Evolutionary conservation across 148 eudicot species (phyloP).

Genomic region (Euryodendron excelsum): DNA sequence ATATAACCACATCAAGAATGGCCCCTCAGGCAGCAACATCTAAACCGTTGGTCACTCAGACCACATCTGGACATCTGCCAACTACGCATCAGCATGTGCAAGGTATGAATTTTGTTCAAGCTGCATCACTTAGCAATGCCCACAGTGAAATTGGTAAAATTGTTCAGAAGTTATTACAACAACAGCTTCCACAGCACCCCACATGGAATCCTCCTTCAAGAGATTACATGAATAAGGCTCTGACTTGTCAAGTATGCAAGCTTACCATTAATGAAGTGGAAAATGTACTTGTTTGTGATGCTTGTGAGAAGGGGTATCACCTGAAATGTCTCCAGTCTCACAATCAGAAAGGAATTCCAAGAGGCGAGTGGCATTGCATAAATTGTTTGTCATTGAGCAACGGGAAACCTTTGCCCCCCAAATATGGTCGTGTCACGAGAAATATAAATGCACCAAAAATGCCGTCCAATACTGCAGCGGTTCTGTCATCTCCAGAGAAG

Average conservation of each 20-base stretch:
- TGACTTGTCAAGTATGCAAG: conserved; percentile 84
- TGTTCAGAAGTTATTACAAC: conserved; percentile 67
- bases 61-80: conserved; percentile 34
- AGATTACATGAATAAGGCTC: conserved; percentile 78
- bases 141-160: conserved; percentile 72
- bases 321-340: conserved; percentile 66
- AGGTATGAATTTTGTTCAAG: conserved; percentile 40
- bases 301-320: conserved; percentile 93
- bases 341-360: conserved; percentile 68
- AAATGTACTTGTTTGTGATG: conserved; percentile 81
- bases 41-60: conserved; percentile 41
- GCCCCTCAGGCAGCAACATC: conserved; percentile 39
- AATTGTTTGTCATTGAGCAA: conserved; percentile 69
- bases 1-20: conserved; percentile 33
- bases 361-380: conserved; percentile 89
- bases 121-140: conserved; percentile 41
- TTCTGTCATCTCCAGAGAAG: conserved; percentile 46
- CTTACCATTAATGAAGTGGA: conserved; percentile 57
- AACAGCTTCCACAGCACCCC: conserved; percentile 45
- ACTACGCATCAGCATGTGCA: conserved; percentile 44
- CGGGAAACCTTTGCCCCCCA: conserved; percentile 89
- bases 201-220: conserved; percentile 83
- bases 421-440: conserved; percentile 95
- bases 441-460: conserved; percentile 54
- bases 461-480: conserved; percentile 37